Conservation (phyloP, 2,329 filamentous ascomycete genomes). For the Sporothrix schenckii region DNA sequence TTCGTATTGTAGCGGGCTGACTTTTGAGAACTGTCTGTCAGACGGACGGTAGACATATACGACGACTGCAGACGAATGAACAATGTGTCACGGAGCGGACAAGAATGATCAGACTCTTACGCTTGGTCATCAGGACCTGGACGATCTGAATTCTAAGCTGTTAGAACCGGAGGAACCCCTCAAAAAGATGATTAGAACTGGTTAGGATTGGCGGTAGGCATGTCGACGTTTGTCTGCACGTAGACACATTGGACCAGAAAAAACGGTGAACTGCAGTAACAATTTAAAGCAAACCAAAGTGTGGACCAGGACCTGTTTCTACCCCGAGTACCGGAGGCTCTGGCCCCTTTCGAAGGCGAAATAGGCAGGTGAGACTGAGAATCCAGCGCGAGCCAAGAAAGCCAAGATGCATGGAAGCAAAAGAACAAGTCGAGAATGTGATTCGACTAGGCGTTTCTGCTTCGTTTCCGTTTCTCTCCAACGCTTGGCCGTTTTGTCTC, state of each 20-base stretch:
- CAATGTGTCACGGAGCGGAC: background rate
- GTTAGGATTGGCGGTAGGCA: background rate
- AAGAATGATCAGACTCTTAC: too few relatives aligned
- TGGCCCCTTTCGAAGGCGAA: background rate
- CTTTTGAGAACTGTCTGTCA: background rate
- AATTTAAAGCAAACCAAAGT: background rate
- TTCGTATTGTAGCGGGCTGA: background rate
- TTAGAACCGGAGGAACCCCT: background rate
- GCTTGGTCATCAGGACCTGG: background rate
- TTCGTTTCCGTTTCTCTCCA: background rate
- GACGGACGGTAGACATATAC: background rate
- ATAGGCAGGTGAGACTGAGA: background rate
- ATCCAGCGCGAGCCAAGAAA: conserved; percentile 8
- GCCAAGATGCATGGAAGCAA: conserved; percentile 12
- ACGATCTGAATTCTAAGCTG: background rate
- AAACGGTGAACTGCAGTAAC: background rate
- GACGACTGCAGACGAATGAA: background rate
- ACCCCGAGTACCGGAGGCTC: conserved; percentile 22
- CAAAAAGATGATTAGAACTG: background rate
- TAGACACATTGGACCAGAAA: background rate
- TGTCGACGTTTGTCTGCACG: background rate
- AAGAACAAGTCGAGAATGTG: background rate
- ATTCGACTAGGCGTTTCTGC: background rate
- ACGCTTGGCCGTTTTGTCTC: background rate
- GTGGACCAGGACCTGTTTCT: background rate